Base-by-base conservation (phyloP, 1,284 basidiomycete species). In the Blastosporella zonata region DNA sequence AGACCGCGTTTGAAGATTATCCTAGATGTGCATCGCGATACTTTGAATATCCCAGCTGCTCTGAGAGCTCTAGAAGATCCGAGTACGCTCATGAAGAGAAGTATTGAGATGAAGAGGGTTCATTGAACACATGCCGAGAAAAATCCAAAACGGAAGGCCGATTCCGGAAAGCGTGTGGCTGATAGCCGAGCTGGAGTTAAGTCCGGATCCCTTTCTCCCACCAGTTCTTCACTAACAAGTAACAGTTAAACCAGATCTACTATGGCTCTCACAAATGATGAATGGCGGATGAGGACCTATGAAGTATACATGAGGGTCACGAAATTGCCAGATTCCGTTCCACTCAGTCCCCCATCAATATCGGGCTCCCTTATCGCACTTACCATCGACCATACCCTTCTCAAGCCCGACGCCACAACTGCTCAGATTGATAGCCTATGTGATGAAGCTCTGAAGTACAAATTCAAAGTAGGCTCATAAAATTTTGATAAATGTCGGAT, bases 321-420 rank as follows among this genome's bases (percentile, higher is more conserved):
- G 9, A 38, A 35, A 18, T 45, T 49, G 27, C 49, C 52, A 34
- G 23, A 18, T n/a, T 37, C 29, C 28, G 21, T 36, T 0, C 41
- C 43, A 22, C 10, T 33, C 6, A 47, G 62, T 18, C 57, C 28
- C 20, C 49, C 43, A 29, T 38, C 36, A 29, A 46, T 47, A 2
- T 45, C 47, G 10, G 46, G 18, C 27, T 37, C 44, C 6, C 39
- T 46, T 13, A 52, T 75, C 35, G 65, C 73, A 3, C 59, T 58
- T 2, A 58, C 65, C 12, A 70, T 73, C 50, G 74, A 76, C 58
- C 75, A 75, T 53, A 75, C 71, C 0, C 63, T 78, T 34, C 63
- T 77, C 21, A 75, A 74, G 48, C 73, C 71, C 12, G 73, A 75
- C 44, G 71, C 73, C 12, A 75, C 73, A 8, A 52, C 64, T 18